Base-by-base conservation (phyloP, 345 rosid genomes). In the Pugionium cornutum region DNA sequence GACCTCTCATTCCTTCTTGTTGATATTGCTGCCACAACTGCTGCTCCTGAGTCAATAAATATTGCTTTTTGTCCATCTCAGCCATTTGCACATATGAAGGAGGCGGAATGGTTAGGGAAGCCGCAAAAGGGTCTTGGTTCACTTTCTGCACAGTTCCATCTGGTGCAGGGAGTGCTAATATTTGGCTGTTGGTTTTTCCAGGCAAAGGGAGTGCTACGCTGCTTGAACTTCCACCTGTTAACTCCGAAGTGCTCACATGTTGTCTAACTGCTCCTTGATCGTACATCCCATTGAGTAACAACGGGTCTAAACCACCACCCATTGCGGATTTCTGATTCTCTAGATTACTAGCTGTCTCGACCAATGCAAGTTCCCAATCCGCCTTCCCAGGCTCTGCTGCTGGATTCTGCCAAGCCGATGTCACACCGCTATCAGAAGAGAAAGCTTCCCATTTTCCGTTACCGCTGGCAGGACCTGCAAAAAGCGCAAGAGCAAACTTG, bases 341-440 rank as follows among this genome's bases (percentile, higher is more conserved):
- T 26, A 94, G 79, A 69, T 85, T 73, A 68, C 97, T 88, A 10
- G 96, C 89, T 3, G 96, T 66, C 70, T 90, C 92, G 7, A 94
- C 97, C 78, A 94, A 78, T 0, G 97, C 97, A 49, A 85, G 55
- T 62, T 90, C 99, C 99, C 99, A 94, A 80, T 90, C 97, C 0
- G 83, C 86, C 61, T 87, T 83, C 56, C 79, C 84, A 0, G 67
- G 73, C 33, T 88, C 92, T 2, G 96, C 96, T 10, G 91, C 96
- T 3, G 95, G 87, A 57, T 73, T 88, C 78, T 88, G 95, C 95
- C 95, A 88, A 37, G 89, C 91, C 0, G 95, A 88, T 31, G 91
- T 88, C 51, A 88, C 83, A 31, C 77, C 75, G n/a, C 76, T 83
- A 51, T 76, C 76, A 11, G 88, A 80, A 1, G 88, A 75, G 82